Evolutionary conservation across 1,139 yeast genomes (phyloP), one percentile per base, ranked within the genome.

Genomic region (Geotrichum candidum): DNA sequence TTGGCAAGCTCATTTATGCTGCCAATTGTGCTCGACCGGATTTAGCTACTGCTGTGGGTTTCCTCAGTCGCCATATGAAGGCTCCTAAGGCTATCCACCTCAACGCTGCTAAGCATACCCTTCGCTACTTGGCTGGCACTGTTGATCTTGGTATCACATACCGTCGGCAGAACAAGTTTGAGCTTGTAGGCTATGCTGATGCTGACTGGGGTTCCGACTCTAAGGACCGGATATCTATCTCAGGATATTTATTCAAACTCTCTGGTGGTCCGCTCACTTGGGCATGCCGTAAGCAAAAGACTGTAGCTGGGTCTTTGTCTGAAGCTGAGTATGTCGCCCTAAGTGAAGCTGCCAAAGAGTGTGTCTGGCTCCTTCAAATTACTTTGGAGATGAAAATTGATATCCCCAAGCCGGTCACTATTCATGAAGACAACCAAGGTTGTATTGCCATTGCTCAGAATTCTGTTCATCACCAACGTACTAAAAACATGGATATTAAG

Each of bases 361-460:
- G 53, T 9, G 15, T 52, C n/a, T 57, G 59, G 59, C n/a, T 57
- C 5, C 18, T n/a, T 6, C 31, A 41, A n/a, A 5, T 57, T 45
- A n/a, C 52, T 27, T 7, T 2, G 0, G 51, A 38, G 9, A 13
- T 51, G 45, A n/a, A 27, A 0, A 10, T 52, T 5, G 15, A 31
- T 4, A 1, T 27, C 1, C 29, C 55, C 2, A 33, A 31, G 11
- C 55, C 52, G 0, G 55, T 51, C 27, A 57, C 52, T 11, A 52
- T 64, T 2, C 56, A 18, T 53, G 66, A 62, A 45, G 69, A 67
- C 52, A 67, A 68, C 53, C 64, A 65, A 25, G 57, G 67, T 15
- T 61, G 64, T 35, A 57, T 65, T 41, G 50, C 57, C 7, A 50
- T 68, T n/a, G 62, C 66, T 29, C 25, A 51, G n/a, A 66, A 68